Evolutionary conservation across 2,329 filamentous ascomycete genomes (phyloP).

Genomic region (Clathrospora elynae): DNA sequence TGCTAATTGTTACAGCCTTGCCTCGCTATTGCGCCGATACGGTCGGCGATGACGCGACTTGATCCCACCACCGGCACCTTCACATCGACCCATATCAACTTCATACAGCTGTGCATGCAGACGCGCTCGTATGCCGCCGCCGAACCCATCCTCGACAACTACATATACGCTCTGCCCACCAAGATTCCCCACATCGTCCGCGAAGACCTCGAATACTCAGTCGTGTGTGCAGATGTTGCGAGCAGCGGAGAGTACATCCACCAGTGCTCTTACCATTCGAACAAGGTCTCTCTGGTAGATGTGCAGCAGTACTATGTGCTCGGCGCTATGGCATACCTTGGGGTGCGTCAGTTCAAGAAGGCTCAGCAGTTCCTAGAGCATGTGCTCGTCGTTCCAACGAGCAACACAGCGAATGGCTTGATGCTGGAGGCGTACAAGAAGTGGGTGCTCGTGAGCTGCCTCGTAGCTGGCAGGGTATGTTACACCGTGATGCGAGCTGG

Average conservation of each 20-base stretch:
- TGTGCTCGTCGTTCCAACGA: conserved; percentile 66
- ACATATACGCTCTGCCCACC: conserved; percentile 68
- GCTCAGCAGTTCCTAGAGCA: conserved; percentile 56
- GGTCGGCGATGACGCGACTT: conserved; percentile 65
- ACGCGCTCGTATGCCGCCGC: conserved; percentile 60
- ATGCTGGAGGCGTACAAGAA: conserved; percentile 93
- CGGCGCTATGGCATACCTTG: conserved; percentile 56
- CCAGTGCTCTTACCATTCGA: conserved; percentile 61
- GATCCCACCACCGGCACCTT: conserved; percentile 70
- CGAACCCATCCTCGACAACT: conserved; percentile 66
- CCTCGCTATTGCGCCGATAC: conserved; percentile 48
- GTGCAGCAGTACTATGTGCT: conserved; percentile 62
- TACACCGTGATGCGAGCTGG: conserved; percentile 17
- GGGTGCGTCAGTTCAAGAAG: conserved; percentile 49
- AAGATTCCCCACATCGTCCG: conserved; percentile 35
- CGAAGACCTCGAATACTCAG: conserved; percentile 47
- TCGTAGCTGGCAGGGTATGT: conserved; percentile 68
- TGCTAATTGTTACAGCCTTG: conserved; percentile 34
- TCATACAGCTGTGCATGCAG: conserved; percentile 63
- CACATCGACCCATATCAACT: conserved; percentile 65
- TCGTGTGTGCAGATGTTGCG: conserved; percentile 49
- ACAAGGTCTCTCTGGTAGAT: conserved; percentile 56
- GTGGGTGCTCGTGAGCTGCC: conserved; percentile 77
- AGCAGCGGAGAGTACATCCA: conserved; percentile 65
- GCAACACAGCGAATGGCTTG: conserved; percentile 70